A percentile compares a stretch with the other conserved stretches of the same genome.
Conservation (phyloP, 805 yeast species). For the Komagataella pastoris region DNA sequence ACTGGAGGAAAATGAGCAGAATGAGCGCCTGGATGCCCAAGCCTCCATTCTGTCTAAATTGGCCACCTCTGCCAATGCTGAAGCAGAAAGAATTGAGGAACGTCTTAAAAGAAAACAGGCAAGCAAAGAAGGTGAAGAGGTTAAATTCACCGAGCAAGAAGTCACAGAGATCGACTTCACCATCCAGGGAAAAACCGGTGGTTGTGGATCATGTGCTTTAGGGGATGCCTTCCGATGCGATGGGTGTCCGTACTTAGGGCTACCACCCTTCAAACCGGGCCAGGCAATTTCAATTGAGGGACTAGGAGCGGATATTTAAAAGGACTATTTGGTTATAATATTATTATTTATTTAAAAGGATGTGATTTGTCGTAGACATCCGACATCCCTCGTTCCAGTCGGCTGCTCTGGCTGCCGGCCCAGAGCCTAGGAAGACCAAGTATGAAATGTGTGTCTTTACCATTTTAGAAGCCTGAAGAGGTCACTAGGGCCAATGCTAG, state of each 20-base stretch:
- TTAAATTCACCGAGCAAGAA: constrained; percentile 52
- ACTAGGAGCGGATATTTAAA: constrained; percentile 62
- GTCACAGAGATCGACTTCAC: constrained; percentile 90
- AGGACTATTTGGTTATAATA: neutral
- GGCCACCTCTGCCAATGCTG: constrained; percentile 38
- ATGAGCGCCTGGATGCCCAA: constrained; percentile 27
- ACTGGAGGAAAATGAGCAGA: constrained; percentile 55
- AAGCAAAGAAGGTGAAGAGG: constrained; percentile 13
- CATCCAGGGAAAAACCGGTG: constrained; percentile 92
- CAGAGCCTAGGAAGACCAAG: too few relatives aligned
- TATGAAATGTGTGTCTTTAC: neutral
- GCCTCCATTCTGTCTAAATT: constrained; percentile 28
- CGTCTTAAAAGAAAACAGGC: constrained; percentile 20
- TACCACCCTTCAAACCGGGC: constrained; percentile 98
- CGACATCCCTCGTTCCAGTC: neutral
- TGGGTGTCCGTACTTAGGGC: constrained; percentile 93
- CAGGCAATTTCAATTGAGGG: constrained; percentile 69
- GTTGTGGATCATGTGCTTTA: constrained; percentile 92
- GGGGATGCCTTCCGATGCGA: constrained; percentile 99
- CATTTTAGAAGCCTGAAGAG: neutral
- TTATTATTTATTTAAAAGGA: too few relatives aligned
- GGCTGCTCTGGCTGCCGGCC: too few relatives aligned
- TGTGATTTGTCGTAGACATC: neutral
- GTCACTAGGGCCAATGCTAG: neutral
- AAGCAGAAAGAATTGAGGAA: constrained; percentile 41